Conservation (phyloP, 1,284 basidiomycete species). For the Puccinia coronata region DNA sequence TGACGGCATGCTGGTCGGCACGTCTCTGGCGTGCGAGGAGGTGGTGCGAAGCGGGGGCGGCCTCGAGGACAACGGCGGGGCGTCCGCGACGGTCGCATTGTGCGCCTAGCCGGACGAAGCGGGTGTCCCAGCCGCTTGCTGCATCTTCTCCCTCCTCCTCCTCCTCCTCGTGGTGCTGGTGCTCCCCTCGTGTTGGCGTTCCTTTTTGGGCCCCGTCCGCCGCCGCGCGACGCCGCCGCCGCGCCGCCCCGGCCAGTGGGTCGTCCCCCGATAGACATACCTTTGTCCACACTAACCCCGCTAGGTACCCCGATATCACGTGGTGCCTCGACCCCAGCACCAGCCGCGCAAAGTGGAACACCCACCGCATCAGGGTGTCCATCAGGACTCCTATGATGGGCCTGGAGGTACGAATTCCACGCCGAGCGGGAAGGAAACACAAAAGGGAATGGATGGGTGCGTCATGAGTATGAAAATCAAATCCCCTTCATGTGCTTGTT, state of each 20-base stretch:
- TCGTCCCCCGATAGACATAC: slow-evolving; percentile 6
- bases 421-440: too few relatives aligned
- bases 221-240: too few relatives aligned
- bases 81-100: slow-evolving; percentile 34
- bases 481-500: neutral
- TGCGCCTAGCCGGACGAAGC: slow-evolving; percentile 20
- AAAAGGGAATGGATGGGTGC: too few relatives aligned
- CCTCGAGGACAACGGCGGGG: slow-evolving; percentile 10
- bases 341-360: slow-evolving; percentile 41
- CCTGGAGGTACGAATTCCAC: too few relatives aligned
- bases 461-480: too few relatives aligned
- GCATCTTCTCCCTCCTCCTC: neutral
- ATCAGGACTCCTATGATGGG: slow-evolving; percentile 43
- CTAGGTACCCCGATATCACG: slow-evolving; percentile 26
- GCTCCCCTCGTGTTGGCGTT: too few relatives aligned
- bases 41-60: neutral
- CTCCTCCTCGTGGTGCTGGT: too few relatives aligned
- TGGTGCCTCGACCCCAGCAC: slow-evolving; percentile 46
- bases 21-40: neutral
- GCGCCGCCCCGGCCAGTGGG: too few relatives aligned
- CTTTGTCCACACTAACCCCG: slow-evolving; percentile 40
- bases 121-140: neutral
- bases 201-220: too few relatives aligned
- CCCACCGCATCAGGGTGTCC: slow-evolving; percentile 38
- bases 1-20: slow-evolving; percentile 16